Evolutionary conservation across 257 asterid species (phyloP).

Genomic region (Coffea canephora): DNA sequence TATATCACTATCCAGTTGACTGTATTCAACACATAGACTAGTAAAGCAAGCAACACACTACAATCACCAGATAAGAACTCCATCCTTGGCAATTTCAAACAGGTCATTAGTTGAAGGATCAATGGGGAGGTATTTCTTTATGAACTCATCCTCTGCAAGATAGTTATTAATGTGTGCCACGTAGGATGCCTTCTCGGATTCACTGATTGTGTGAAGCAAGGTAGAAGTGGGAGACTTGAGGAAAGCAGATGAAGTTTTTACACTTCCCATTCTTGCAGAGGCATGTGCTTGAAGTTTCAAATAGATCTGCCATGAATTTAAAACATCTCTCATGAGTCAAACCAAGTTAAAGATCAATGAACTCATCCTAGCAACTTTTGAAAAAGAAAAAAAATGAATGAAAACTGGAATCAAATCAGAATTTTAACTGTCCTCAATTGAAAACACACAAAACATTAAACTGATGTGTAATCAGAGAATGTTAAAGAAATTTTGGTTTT

Average conservation of each 20-base stretch:
- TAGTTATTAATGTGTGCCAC: slow-evolving; percentile 94
- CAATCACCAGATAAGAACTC: slow-evolving; percentile 90
- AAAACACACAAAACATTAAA: not conserved
- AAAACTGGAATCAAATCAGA: not conserved
- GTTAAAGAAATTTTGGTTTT: not conserved
- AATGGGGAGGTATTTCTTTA: slow-evolving; percentile 73
- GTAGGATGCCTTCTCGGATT: slow-evolving; percentile 91
- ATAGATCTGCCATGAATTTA: slow-evolving; percentile 57
- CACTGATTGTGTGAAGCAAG: slow-evolving; percentile 93
- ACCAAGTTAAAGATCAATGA: not conserved
- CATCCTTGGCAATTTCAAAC: slow-evolving; percentile 92
- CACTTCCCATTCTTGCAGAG: slow-evolving; percentile 66
- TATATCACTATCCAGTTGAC: not conserved
- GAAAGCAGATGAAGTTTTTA: slow-evolving; percentile 84
- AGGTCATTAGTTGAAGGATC: slow-evolving; percentile 89
- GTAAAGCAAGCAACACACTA: slow-evolving; percentile 10
- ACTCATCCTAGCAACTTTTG: not conserved
- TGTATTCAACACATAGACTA: not conserved
- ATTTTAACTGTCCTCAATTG: not conserved
- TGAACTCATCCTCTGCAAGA: slow-evolving; percentile 73
- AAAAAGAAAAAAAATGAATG: not conserved
- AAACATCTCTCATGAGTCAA: slow-evolving; percentile 16
- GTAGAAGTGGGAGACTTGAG: slow-evolving; percentile 93
- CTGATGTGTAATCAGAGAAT: not conserved
- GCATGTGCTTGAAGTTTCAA: slow-evolving; percentile 84